Evolutionary conservation across 129 eudicot genomes (phyloP), one percentile per base, ranked within the genome.

Genomic region (Chrysanthemum lavandulifolium): DNA sequence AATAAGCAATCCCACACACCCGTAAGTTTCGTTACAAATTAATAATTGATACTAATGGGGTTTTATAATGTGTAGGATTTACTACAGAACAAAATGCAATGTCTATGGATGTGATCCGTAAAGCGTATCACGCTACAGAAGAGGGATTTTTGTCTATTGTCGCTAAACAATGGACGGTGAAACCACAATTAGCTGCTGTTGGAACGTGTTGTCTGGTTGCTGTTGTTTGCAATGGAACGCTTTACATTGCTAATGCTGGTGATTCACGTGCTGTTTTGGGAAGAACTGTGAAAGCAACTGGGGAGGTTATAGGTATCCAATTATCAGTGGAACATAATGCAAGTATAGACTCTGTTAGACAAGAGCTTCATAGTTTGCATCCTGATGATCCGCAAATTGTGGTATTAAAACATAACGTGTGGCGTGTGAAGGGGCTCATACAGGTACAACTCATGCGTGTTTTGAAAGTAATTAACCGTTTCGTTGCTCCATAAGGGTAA

Each of bases 351-450:
- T 86, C 96, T 6, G 83, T 86, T 18, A 84, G 96, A 64, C 96
- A 86, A 64, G 96, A 89, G 74, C 81, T 89, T 75, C 92, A 80
- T 65, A 78, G 89, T 14, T 66, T 80, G 86, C 96, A 89, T 76
- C 96, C 96, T 0, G 96, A 89, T 73, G 96, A 86, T 76, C 75
- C 90, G 2, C 80, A 84, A 10, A 90, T 90, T 53, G 96, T 87
- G 4, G 87, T 90, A 47, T 65, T 85, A 18, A 90, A 77, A 76
- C 91, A 90, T 74, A 87, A 90, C 58, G 94, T 87, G 12, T 90
- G 96, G 96, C 96, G 96, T 10, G 94, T 90, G 74, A 90, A 90
- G 81, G 96, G 93, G 61, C 71, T 90, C 19, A 90, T 90, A 79
- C 94, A 89, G 88, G 96, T 89, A 59, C 0, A 13, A 18, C 21